Base-by-base conservation (phyloP, 495 filamentous ascomycete genomes). In the Penicillium maclennaniae region DNA sequence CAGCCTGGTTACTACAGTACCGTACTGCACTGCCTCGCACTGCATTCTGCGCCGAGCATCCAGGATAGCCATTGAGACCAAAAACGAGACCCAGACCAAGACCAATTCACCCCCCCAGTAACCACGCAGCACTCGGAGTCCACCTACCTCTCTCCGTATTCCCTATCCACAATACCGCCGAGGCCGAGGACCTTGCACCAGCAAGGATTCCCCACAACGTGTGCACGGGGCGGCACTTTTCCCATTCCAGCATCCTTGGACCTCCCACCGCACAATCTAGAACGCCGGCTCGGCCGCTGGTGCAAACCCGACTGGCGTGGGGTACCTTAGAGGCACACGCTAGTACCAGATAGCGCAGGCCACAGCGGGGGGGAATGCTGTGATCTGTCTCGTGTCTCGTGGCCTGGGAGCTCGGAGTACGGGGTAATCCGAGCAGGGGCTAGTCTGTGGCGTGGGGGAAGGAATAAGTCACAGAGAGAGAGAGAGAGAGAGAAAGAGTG, bases 131-230 rank as follows among this genome's bases (percentile, higher is more conserved):
- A 14, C 31, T 14, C 39, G 39, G 39, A 42, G 39, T 6, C 39
- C 39, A 42, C 39, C 39, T 42, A 7, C 20, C 16, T 17, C 17
- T 15, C 10, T 42, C 17, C 16, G 39, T 6, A 7, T 42, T 7
- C 15, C 20, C 39, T 20, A 19, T 19, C 39, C 39, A 61, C 58
- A 53, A 56, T 61, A 54, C 49, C 54, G 53, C 58, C 58, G 58
- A 23, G 23, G 23, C 23, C 23, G 23, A 23, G 2, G 23, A 55
- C 49, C 27, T 31, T 15, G 16, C 23, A n/a, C 37, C 37, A 10
- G 47, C 43, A 47, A 47, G 44, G 48, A 48, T 48, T 34, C 55
- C 55, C 55, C 55, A 58, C 55, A 53, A 45, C 43, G 54, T 21
- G 45, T 49, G 49, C 57, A 60, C 53, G 49, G 57, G 45, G 37